Base-by-base conservation (phyloP, 2,329 filamentous ascomycete species). In the Cytospora chrysosperma region DNA sequence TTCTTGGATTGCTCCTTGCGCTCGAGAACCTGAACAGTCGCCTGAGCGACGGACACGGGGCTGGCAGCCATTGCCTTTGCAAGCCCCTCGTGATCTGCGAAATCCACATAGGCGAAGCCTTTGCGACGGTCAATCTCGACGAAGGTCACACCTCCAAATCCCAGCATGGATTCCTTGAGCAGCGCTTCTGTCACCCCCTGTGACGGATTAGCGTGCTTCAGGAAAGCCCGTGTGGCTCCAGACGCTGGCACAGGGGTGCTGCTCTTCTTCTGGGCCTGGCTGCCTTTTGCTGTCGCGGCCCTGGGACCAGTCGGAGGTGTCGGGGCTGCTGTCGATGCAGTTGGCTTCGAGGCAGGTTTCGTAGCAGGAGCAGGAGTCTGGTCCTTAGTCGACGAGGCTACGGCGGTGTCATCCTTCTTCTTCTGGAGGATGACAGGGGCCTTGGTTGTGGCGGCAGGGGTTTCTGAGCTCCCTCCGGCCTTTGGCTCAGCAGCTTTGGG, bases 101-200 rank as follows among this genome's bases (percentile, higher is more conserved):
- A 98, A 67, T 97, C 91, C 47, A 96, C 89, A 73, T 97, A 97
- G 2, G 93, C 94, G 71, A 97, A 96, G 0, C 93, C 93, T 75
- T 97, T 97, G 71, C 93, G 90, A 75, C 93, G 93, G 73, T 98
- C 94, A 60, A 98, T 94, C 70, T 97, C 94, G 21, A 97, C 91
- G 68, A 87, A 89, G 0, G 85, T 85, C 53, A 97, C 85, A 1
- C 84, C 75, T 1, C 94, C 94, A 69, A 92, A 96, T 0, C 78
- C 76, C 52, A 88, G 83, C 72, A 98, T 86, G 0, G 90, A 88
- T 68, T 89, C 84, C 70, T 89, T 88, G 1, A 98, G 85, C 0
- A 93, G 77, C 0, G 88, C 79, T 72, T 97, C 94, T 0, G 92
- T 97, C 54, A 97, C 91, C 17, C 94, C 94, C 73, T 97, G 94